phyloP scores from a whole-genome alignment of 2,329 filamentous ascomycete genomes.

The Epichloe scottii region DNA sequence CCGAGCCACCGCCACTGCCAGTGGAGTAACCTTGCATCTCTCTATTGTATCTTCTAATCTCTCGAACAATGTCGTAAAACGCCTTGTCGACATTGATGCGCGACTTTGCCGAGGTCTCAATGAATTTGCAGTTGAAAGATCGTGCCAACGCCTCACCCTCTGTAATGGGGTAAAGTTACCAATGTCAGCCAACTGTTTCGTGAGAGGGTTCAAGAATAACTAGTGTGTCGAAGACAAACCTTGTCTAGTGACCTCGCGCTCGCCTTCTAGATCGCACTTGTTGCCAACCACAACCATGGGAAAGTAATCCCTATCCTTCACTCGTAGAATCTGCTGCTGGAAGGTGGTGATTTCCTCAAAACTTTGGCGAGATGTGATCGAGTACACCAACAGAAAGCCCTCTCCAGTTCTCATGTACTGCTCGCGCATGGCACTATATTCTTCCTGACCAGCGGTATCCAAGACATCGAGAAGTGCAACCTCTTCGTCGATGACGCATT shows the following conservation, averaged over 20 bases:
- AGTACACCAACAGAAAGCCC: constrained; percentile 95
- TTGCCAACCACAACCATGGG: constrained; percentile 98
- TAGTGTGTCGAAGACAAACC: constrained; percentile 43
- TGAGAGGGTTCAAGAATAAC: background rate
- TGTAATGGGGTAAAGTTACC: constrained; percentile 25
- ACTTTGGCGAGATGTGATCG: constrained; percentile 91
- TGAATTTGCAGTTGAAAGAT: constrained; percentile 93
- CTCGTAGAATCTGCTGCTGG: constrained; percentile 94
- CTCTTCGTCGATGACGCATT: constrained; percentile 97
- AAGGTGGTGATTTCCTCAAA: constrained; percentile 98
- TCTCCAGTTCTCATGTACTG: constrained; percentile 99
- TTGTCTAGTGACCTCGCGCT: constrained; percentile 84
- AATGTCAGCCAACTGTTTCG: background rate
- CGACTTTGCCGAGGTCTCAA: constrained; percentile 97
- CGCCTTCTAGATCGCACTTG: constrained; percentile 94
- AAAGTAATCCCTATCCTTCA: constrained; percentile 99
- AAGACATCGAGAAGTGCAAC: constrained; percentile 94
- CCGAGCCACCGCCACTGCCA: constrained; percentile 51
- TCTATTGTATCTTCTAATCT: constrained; percentile 96
- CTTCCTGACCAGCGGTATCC: constrained; percentile 95
- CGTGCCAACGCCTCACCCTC: constrained; percentile 81
- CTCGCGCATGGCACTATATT: constrained; percentile 98
- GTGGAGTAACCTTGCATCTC: constrained; percentile 85
- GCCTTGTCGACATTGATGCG: constrained; percentile 97
- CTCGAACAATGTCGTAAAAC: constrained; percentile 96